Evolutionary conservation across 2,329 filamentous ascomycete species (phyloP).

Genomic region (Diaporthe caulivora): DNA sequence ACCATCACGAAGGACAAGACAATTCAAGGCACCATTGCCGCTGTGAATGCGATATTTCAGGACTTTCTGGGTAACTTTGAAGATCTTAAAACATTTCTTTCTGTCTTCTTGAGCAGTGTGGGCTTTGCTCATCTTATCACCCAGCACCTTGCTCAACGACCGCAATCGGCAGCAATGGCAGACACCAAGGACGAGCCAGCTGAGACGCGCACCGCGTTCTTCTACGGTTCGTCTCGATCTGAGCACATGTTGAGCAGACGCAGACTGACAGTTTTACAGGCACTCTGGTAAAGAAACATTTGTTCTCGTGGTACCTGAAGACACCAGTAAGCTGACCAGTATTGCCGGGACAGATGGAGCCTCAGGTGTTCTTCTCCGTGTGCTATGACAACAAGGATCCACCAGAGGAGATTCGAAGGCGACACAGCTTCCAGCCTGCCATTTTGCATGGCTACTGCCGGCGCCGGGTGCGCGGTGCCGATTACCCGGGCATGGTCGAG

Average conservation of each 20-base stretch:
- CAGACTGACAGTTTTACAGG: slow-evolving; percentile 49
- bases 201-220: slow-evolving; percentile 60
- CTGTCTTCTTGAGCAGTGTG: not conserved
- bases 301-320: too few relatives aligned
- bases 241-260: not conserved
- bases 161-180: not conserved
- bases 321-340: not conserved
- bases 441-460: slow-evolving; percentile 81
- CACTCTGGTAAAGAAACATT: slow-evolving; percentile 50
- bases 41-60: not conserved
- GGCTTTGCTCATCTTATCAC: not conserved
- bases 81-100: not conserved
- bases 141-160: not conserved
- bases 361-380: slow-evolving; percentile 86
- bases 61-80: too few relatives aligned
- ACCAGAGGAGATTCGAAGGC: slow-evolving; percentile 61
- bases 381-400: slow-evolving; percentile 73
- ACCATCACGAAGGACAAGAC: not conserved
- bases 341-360: slow-evolving; percentile 73
- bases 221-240: slow-evolving; percentile 61
- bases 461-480: slow-evolving; percentile 73
- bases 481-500: slow-evolving; percentile 85
- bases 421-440: slow-evolving; percentile 78
- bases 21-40: not conserved
- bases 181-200: not conserved